These are phyloP conservation scores for Amauroascus verrucosus DNA, from an alignment of 2,329 filamentous ascomycete genomes.

Conservation along the genomic window DNA sequence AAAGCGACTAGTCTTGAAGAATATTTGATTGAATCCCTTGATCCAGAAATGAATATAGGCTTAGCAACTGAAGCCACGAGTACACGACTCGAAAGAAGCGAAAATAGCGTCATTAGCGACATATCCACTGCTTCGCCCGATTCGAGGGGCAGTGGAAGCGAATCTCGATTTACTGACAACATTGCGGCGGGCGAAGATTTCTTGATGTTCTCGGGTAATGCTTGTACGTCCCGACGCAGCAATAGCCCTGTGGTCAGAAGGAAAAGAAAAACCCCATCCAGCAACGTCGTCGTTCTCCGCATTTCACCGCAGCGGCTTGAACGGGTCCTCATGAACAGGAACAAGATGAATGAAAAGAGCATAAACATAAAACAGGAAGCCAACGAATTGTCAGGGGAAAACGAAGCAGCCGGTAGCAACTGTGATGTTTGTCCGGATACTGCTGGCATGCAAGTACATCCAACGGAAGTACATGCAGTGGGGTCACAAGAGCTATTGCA, in stretches of 20 bases:
- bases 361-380: not conserved
- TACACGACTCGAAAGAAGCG: not conserved
- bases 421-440: not conserved
- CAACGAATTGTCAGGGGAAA: not conserved
- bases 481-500: not conserved
- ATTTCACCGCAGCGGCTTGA: not conserved
- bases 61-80: not conserved
- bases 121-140: not conserved
- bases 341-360: not conserved
- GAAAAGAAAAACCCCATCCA: not conserved
- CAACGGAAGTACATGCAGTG: not conserved
- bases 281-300: not conserved
- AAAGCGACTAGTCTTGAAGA: not conserved
- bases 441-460: not conserved
- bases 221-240: no score
- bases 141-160: not conserved
- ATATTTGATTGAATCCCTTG: not conserved
- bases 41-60: not conserved
- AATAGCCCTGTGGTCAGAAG: not conserved
- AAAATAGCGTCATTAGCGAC: not conserved
- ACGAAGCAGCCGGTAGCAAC: not conserved
- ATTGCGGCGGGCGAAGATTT: not conserved
- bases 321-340: not conserved
- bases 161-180: not conserved
- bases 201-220: not conserved